phyloP scores from a whole-genome alignment of 345 rosid genomes.

The Syzygium aqueum region DNA sequence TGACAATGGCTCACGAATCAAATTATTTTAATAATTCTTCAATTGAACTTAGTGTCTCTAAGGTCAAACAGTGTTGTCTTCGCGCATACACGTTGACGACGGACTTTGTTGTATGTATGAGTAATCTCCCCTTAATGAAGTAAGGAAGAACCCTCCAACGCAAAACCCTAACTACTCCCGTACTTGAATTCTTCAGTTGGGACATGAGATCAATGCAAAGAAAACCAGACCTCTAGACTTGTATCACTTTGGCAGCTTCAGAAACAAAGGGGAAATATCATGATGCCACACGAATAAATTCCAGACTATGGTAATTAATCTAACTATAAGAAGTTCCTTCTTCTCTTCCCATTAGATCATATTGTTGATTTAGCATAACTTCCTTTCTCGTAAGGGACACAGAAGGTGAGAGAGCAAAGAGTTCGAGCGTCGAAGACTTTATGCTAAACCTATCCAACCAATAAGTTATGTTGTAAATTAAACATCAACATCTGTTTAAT shows the following conservation, averaged over 20 bases:
- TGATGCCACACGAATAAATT: not conserved
- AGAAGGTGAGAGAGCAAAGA: not conserved
- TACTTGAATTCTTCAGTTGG: not conserved
- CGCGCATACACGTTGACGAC: not conserved
- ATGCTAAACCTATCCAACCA: not conserved
- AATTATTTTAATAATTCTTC: not conserved
- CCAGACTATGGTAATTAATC: not conserved
- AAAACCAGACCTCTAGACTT: not conserved
- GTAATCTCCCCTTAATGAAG: not conserved
- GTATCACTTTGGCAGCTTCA: not conserved
- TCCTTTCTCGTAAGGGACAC: not conserved
- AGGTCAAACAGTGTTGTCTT: not conserved
- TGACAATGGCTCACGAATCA: not conserved
- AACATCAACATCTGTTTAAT: not conserved
- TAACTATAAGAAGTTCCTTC: not conserved
- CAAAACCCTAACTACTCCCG: not conserved
- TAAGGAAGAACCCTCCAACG: not conserved
- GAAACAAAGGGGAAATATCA: not conserved
- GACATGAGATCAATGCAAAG: not conserved
- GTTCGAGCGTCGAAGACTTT: not conserved
- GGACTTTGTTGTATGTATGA: not conserved
- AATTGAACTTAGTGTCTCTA: not conserved
- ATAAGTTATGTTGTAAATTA: not conserved
- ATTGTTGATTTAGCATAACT: not conserved
- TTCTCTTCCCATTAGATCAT: not conserved